Base-by-base conservation (phyloP, 1,284 basidiomycete species). In the Phellinidium pouzarii region DNA sequence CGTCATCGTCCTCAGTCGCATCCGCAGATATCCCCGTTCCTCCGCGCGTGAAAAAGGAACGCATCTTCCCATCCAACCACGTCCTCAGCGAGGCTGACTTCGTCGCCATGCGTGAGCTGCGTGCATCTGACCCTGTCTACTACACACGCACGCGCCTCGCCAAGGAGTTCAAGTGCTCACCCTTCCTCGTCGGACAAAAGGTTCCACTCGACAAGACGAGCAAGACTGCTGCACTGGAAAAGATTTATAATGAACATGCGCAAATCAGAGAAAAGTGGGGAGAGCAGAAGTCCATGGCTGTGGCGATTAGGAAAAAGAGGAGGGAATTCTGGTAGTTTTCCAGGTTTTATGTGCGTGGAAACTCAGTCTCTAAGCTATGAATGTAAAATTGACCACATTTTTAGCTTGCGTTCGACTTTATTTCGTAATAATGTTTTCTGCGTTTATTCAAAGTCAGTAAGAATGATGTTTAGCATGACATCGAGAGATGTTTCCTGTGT, bases 81-180 rank as follows among this genome's bases (percentile, higher is more conserved):
- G 73, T 29, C 63, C 63, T 83, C 50, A 74, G 80, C 0, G 74
- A 75, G 42, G 74, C 76, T 53, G 70, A 74, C 53, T 65, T 89
- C 8, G 72, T 68, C 37, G 71, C 78, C 59, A 78, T 90, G 54
- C 73, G 75, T 41, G 60, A 73, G 34, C 72, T 90, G 45, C 73
- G 87, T 20, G 51, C 53, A 14, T 50, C 50, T 46, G 63, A 71
- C 60, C 70, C 70, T 4, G 45, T 49, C 31, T 61, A 44, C 26
- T 68, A 68, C 63, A 68, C 70, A 37, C 65, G 66, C 11, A 55
- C 53, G 43, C 58, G 59, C 47, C 64, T 72, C 27, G 70, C 71
- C 47, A 64, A 65, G 59, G 58, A 65, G 63, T 73, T 71, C 57
- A 62, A 63, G 23, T 71, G 70, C 61, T 60, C 65, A 38, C 62